These are phyloP conservation scores for Cercospora citrullina DNA, from an alignment of 2,329 filamentous ascomycete species.

Conservation along the genomic window DNA sequence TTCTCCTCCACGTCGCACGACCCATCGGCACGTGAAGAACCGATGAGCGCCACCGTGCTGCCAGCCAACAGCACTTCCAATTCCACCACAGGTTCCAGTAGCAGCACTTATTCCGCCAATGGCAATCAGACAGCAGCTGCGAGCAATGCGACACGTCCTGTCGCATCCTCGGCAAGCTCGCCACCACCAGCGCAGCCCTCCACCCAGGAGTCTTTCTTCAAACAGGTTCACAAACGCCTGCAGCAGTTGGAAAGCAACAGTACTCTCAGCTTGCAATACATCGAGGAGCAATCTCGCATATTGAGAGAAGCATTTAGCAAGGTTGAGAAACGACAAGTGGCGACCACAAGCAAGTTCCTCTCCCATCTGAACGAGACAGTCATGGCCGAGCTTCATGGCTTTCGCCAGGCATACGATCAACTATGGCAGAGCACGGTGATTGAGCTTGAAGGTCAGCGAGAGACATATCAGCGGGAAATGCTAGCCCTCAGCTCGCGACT, in stretches of 20 bases:
- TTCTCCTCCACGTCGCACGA: background rate
- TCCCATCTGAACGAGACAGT: slow-evolving; percentile 86
- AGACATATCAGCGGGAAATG: slow-evolving; percentile 80
- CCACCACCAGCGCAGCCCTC: slow-evolving; percentile 62
- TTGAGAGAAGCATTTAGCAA: slow-evolving; percentile 82
- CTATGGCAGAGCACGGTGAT: slow-evolving; percentile 95
- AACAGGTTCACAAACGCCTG: slow-evolving; percentile 88
- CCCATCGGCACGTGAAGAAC: background rate
- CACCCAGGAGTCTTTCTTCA: slow-evolving; percentile 97
- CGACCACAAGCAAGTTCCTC: slow-evolving; percentile 80
- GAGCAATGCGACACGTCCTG: slow-evolving; percentile 14
- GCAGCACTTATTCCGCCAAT: background rate
- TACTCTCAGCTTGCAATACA: slow-evolving; percentile 89
- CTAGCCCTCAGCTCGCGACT: slow-evolving; percentile 77
- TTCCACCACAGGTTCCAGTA: background rate
- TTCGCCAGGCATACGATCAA: slow-evolving; percentile 87
- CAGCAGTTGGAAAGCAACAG: slow-evolving; percentile 90
- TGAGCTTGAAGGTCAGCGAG: slow-evolving; percentile 83
- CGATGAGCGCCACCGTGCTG: background rate
- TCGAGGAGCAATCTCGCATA: slow-evolving; percentile 91
- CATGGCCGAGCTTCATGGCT: slow-evolving; percentile 72
- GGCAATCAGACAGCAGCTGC: slow-evolving; percentile 5
- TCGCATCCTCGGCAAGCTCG: slow-evolving; percentile 15
- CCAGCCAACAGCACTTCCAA: background rate
- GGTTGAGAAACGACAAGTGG: slow-evolving; percentile 81